Percentiles rank a stretch among this genome's conserved stretches.
Conservation (phyloP, 306 rosid genomes). For the Cercis canadensis region DNA sequence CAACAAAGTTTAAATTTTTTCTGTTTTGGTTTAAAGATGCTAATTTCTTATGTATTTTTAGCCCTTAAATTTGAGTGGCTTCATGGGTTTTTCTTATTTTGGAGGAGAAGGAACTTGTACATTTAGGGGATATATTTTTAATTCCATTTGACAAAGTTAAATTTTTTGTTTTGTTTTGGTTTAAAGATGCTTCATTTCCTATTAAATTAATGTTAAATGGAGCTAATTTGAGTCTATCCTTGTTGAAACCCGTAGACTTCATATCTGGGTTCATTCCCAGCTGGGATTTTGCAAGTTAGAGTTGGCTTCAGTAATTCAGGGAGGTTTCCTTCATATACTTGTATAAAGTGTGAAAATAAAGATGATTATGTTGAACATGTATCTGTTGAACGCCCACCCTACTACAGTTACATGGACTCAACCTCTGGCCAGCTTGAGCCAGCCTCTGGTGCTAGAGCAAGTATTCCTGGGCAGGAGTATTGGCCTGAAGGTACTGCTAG, state of each 20-base stretch:
- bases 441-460: slow-evolving; percentile 97
- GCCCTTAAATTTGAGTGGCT: too few species aligned
- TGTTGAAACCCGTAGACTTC: slow-evolving; percentile 57
- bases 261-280: slow-evolving; percentile 60
- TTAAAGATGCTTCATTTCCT: not conserved
- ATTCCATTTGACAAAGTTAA: not conserved
- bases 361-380: slow-evolving; percentile 61
- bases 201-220: slow-evolving; percentile 16
- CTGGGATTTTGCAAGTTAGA: slow-evolving; percentile 60
- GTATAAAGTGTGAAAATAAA: slow-evolving; percentile 75
- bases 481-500: slow-evolving; percentile 98
- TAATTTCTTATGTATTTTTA: not conserved
- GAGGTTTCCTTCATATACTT: slow-evolving; percentile 46
- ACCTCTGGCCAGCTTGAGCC: slow-evolving; percentile 97
- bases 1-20: not conserved
- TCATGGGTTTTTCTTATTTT: not conserved
- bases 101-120: too few species aligned
- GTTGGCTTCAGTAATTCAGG: slow-evolving; percentile 48
- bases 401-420: slow-evolving; percentile 79
- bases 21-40: slow-evolving; percentile 1
- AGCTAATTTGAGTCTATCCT: slow-evolving; percentile 37
- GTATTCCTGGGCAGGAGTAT: slow-evolving; percentile 84
- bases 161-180: slow-evolving; percentile 4
- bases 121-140: not conserved
- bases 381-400: slow-evolving; percentile 84